Percentiles rank a stretch among this genome's conserved stretches.
These are phyloP conservation scores for Pelargonium citronellum DNA, from an alignment of 441 rosid genomes.

Conservation along the genomic window DNA sequence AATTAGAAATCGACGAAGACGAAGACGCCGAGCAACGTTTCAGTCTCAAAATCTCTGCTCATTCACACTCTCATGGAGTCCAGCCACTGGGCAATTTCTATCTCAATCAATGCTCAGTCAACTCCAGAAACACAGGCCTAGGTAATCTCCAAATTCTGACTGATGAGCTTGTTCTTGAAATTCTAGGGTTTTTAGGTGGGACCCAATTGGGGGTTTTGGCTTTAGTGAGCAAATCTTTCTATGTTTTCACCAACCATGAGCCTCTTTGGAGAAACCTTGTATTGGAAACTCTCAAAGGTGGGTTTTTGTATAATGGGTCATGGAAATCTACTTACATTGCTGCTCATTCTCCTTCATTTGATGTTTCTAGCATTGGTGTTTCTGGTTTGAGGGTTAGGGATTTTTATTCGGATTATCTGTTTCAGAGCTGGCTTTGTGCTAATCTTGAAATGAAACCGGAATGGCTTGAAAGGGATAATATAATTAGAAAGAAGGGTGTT, in stretches of 20 bases:
- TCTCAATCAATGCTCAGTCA: constrained; percentile 44
- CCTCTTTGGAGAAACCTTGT: constrained; percentile 87
- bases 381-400: constrained; percentile 52
- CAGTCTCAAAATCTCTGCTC: constrained; percentile 50
- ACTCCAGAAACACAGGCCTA: constrained; percentile 72
- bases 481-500: constrained; percentile 60
- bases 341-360: constrained; percentile 38
- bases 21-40: constrained; percentile 47
- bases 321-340: constrained; percentile 76
- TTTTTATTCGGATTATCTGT: constrained; percentile 82
- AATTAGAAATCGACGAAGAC: constrained; percentile 23
- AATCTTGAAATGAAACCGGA: constrained; percentile 91
- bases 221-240: constrained; percentile 65
- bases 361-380: constrained; percentile 10
- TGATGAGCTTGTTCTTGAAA: constrained; percentile 80
- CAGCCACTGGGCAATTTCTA: constrained; percentile 87
- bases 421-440: constrained; percentile 96
- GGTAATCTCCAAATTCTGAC: constrained; percentile 62
- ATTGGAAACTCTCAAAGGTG: constrained; percentile 50
- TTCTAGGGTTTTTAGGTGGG: constrained; percentile 56
- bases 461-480: constrained; percentile 86
- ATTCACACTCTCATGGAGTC: constrained; percentile 57
- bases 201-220: constrained; percentile 61
- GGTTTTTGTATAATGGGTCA: constrained; percentile 53
- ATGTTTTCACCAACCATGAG: constrained; percentile 66